Conservation (phyloP, 202 grass and related monocot genomes). For the Setaria italica region DNA sequence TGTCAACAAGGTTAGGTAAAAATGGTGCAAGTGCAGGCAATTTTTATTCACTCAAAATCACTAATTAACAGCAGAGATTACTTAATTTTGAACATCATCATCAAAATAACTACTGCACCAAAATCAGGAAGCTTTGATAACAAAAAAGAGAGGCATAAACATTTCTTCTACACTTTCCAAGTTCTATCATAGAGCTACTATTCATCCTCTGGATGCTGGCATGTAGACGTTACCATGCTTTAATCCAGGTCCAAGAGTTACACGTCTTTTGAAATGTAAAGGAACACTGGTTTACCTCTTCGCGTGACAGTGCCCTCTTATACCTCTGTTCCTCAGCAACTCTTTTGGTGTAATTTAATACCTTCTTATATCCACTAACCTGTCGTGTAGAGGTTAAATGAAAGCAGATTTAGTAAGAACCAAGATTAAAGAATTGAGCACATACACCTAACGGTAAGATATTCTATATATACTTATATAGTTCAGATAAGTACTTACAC, state of each 20-base stretch:
- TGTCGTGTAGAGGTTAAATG: constrained; percentile 52
- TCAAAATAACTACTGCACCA: background rate
- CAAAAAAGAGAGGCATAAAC: background rate
- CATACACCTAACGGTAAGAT: constrained; percentile 17
- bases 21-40: background rate
- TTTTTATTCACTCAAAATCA: constrained; percentile 6
- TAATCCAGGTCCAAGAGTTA: constrained; percentile 22
- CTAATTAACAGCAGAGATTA: constrained; percentile 9
- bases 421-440: constrained; percentile 1
- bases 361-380: constrained; percentile 99
- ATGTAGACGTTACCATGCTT: constrained; percentile 8
- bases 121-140: background rate
- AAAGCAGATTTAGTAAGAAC: constrained; percentile 27
- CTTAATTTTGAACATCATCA: background rate
- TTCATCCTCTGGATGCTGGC: constrained; percentile 20
- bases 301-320: constrained; percentile 88
- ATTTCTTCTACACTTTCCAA: constrained; percentile 11
- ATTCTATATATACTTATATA: constrained; percentile 19
- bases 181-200: constrained; percentile 12
- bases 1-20: background rate
- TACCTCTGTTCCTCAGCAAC: constrained; percentile 85
- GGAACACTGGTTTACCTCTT: constrained; percentile 67
- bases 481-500: constrained; percentile 54
- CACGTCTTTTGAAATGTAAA: background rate
- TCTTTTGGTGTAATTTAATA: constrained; percentile 98